Base-by-base conservation (phyloP, 768 basidiomycete genomes). In the Rhizopogon roseolus region DNA sequence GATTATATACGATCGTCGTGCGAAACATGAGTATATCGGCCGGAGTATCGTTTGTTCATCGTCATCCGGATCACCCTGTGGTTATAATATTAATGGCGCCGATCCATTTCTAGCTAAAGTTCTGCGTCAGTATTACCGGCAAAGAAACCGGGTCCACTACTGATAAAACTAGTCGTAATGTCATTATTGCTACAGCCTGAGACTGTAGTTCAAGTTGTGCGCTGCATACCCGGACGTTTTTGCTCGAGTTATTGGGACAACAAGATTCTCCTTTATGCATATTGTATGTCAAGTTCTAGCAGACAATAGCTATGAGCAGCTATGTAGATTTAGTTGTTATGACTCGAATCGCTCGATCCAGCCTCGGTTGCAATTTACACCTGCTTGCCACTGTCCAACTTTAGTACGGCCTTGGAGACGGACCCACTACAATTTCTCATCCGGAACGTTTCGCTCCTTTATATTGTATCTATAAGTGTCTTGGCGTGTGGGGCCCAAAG, bases 1-100 rank as follows among this genome's bases (percentile, higher is more conserved):
- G 34, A 17, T 34, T 8, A 74, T 89, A 27, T 88, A 85, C 58
- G 78, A 81, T 54, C 78, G 78, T 62, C 22, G 55, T 5, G 2
- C 76, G 32, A 64, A 53, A 29, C 66, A 73, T 16, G 86, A 87
- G 6, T 90, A 68, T 3, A 1, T 76, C 46, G 79, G 74, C 4
- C 6, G 29, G 22, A 10, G 8, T 32, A 32, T 32, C 13, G 63
- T 89, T 7, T 82, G 78, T 56, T 59, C 11, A 65, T 82, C 28
- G 50, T 62, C 14, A 32, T 76, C 11, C 60, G 75, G 58, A 41
- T 76, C 39, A 16, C 73, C 1, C 64, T 84, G 6, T 64, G 73
- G 0, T 66, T 77, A 42, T 72, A 69, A 38, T 84, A 68, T 56
- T 77, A 4, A 74, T n/a, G 86, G 84, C 4, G 75, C 71, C 22